phyloP scores from a whole-genome alignment of 2,329 filamentous ascomycete species.

The Monilinia polystroma region DNA sequence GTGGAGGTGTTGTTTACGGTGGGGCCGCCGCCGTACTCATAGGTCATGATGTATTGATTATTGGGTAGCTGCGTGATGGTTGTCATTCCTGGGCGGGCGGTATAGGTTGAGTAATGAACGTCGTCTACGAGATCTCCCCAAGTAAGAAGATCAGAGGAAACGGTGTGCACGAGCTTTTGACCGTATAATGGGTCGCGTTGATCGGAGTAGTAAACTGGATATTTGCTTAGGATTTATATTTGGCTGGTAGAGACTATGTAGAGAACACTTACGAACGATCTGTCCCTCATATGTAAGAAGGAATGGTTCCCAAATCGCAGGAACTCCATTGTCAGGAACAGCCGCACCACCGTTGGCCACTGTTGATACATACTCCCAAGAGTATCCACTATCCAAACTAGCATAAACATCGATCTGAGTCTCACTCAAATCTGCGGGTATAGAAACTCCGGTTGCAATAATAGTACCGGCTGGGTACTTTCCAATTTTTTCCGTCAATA shows the following conservation, averaged over 20 bases:
- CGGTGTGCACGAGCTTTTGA: slow-evolving; percentile 63
- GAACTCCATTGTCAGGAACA: slow-evolving; percentile 60
- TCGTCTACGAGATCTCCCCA: slow-evolving; percentile 63
- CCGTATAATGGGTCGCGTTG: slow-evolving; percentile 65
- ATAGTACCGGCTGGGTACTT: slow-evolving; percentile 62
- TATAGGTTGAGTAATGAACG: slow-evolving; percentile 61
- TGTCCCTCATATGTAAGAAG: slow-evolving; percentile 57
- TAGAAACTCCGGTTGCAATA: slow-evolving; percentile 50
- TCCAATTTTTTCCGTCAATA: slow-evolving; percentile 58
- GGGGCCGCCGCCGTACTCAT: slow-evolving; percentile 48
- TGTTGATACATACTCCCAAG: slow-evolving; percentile 66
- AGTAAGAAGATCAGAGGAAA: slow-evolving; percentile 55
- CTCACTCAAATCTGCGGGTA: slow-evolving; percentile 53
- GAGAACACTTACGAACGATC: slow-evolving; percentile 45
- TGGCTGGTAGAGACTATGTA: too few relatives aligned
- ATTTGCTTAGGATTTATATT: neutral
- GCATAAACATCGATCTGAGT: slow-evolving; percentile 72
- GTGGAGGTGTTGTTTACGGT: slow-evolving; percentile 22
- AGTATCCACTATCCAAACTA: slow-evolving; percentile 56
- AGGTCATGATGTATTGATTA: slow-evolving; percentile 60
- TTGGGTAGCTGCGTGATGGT: slow-evolving; percentile 56
- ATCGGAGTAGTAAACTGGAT: slow-evolving; percentile 64
- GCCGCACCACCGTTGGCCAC: slow-evolving; percentile 60
- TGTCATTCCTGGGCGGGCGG: slow-evolving; percentile 67
- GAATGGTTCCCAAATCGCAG: slow-evolving; percentile 73